Evolutionary conservation across 73 alveolate species (phyloP).

Genomic region (Paramecium tetraurelia): DNA sequence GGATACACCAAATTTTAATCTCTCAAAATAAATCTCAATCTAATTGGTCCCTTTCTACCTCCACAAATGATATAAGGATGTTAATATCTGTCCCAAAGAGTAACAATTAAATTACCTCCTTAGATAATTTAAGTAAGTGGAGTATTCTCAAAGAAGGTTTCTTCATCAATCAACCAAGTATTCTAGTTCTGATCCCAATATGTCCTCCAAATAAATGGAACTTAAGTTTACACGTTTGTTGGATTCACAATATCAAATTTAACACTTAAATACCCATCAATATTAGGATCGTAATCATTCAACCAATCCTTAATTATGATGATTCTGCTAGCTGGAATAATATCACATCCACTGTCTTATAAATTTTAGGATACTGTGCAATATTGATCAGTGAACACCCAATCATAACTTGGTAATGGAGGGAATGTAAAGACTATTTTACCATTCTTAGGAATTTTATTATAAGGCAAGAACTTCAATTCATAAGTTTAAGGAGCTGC

Average conservation of each 20-base stretch:
- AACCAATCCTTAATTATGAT: slow-evolving; percentile 45
- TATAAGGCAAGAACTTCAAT: slow-evolving; percentile 43
- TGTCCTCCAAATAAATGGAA: neutral
- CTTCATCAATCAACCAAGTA: neutral
- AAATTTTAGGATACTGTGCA: slow-evolving; percentile 12
- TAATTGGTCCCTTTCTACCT: slow-evolving; percentile 50
- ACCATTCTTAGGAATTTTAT: slow-evolving; percentile 55
- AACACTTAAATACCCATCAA: slow-evolving; percentile 40
- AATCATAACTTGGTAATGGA: slow-evolving; percentile 25
- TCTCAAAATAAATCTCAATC: slow-evolving; percentile 31
- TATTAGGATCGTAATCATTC: slow-evolving; percentile 53
- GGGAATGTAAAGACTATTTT: neutral
- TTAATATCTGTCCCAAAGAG: slow-evolving; percentile 35
- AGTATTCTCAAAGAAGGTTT: slow-evolving; percentile 11
- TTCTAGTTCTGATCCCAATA: neutral
- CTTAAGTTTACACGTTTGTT: slow-evolving; percentile 7
- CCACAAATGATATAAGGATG: slow-evolving; percentile 53
- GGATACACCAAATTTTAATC: slow-evolving; percentile 37
- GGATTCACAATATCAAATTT: slow-evolving; percentile 18
- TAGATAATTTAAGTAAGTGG: neutral
- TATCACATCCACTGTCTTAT: slow-evolving; percentile 22
- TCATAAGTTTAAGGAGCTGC: neutral
- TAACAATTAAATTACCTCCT: slow-evolving; percentile 8
- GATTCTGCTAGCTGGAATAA: slow-evolving; percentile 36
- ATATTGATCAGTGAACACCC: slow-evolving; percentile 35